A percentile compares a stretch with the other conserved stretches of the same genome.
Conservation (phyloP, 148 eudicot species). For the Diospyros kaki region DNA sequence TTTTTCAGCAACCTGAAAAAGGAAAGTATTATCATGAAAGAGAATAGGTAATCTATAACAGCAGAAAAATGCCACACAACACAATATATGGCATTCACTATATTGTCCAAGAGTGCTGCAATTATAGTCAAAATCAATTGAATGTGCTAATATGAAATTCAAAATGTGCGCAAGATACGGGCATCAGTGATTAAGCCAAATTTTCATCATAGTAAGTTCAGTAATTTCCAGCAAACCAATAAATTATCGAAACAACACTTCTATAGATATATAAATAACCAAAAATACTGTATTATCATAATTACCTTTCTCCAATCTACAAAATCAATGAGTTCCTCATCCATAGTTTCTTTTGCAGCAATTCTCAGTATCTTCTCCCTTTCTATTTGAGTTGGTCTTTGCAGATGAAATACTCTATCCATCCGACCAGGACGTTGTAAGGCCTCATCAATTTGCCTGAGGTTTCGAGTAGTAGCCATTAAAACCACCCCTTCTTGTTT, state of each 20-base stretch:
- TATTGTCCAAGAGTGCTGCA: background rate
- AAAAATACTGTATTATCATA: background rate
- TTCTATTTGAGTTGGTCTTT: constrained; percentile 76
- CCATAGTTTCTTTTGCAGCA: constrained; percentile 86
- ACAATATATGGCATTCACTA: background rate
- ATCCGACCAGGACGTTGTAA: constrained; percentile 95
- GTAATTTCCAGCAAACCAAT: background rate
- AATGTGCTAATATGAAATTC: background rate
- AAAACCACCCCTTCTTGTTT: constrained; percentile 96
- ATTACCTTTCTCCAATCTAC: constrained; percentile 89
- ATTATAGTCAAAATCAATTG: background rate
- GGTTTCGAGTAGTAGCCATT: constrained; percentile 90
- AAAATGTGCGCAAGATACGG: background rate
- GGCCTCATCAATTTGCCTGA: constrained; percentile 81
- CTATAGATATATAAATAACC: background rate
- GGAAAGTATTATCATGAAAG: constrained; percentile 8
- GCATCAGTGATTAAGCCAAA: background rate
- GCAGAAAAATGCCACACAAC: background rate
- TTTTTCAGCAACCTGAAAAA: constrained; percentile 81
- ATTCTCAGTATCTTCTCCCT: constrained; percentile 69
- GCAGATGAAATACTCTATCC: constrained; percentile 91
- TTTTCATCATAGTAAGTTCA: background rate
- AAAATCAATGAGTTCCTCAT: constrained; percentile 69
- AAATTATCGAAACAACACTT: background rate
- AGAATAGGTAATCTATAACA: background rate